Percentiles rank a stretch among this genome's conserved stretches.
phyloP scores from a whole-genome alignment of 345 rosid species.

The Hibiscus trionum region DNA sequence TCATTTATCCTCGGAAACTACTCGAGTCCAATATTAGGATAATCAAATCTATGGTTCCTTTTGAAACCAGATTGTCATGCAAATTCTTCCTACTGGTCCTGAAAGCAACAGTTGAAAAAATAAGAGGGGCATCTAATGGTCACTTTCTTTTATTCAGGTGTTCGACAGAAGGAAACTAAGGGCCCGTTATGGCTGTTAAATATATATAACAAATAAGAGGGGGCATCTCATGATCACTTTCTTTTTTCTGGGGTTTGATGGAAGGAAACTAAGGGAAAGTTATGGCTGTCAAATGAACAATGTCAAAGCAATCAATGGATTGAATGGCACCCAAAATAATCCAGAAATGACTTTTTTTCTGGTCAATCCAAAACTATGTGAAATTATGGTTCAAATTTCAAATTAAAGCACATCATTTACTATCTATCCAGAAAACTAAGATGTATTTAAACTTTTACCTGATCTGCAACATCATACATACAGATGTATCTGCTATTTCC shows the following conservation, averaged over 20 bases:
- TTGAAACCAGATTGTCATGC: background rate
- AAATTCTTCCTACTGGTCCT: background rate
- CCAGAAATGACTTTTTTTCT: background rate
- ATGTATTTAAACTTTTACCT: constrained; percentile 39
- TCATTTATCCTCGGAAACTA: background rate
- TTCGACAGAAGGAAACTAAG: background rate
- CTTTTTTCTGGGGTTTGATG: background rate
- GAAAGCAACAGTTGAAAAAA: background rate
- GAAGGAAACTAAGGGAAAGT: background rate
- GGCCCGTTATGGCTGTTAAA: background rate
- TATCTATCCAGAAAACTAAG: background rate
- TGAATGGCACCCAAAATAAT: constrained; percentile 1
- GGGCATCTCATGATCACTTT: background rate
- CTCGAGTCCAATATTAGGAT: background rate
- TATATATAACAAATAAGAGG: background rate
- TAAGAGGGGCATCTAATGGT: background rate
- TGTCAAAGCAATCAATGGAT: background rate
- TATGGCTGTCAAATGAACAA: background rate
- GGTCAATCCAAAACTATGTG: background rate
- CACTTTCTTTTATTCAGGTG: background rate
- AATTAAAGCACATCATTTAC: background rate
- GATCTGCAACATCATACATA: constrained; percentile 93
- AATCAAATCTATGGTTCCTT: background rate
- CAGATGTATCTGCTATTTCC: constrained; percentile 95
- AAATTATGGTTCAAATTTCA: background rate